Evolutionary conservation across 345 rosid species (phyloP), one percentile per base, ranked within the genome.

Genomic region (Microcos paniculata): DNA sequence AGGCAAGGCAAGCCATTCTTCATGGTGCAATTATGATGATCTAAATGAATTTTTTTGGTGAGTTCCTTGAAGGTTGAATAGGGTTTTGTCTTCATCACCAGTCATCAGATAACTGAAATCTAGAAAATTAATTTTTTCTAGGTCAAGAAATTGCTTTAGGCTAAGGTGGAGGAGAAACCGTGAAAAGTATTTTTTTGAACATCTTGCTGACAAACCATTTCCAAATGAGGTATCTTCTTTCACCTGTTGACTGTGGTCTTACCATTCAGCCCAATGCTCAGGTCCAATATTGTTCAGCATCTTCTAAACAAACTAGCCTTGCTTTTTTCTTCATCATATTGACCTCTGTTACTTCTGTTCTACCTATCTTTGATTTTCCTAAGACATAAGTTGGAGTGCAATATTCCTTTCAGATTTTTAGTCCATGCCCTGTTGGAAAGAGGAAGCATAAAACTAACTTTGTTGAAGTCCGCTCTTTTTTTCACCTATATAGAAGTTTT

Each of bases 1-100:
- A 68, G 98, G 99, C 80, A 94, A 78, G 80, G 94, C 92, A 68
- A 94, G 99, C 82, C 98, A 94, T 85, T 92, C 98, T 40, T 91
- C 70, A 82, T 94, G 98, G 99, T 92, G 98, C 85, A 96, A 96
- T 74, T 96, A 96, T 78, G 99, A 96, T 84, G 99, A 96, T 80
- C 78, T 96, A 66, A 96, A 96, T 79, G 99, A 96, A 85, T 96
- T 91, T 83, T 96, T 96, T 76, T 96, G 99, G 99, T 96, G 75
- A 84, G 85, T 80, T 79, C 30, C 57, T 56, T 81, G 71, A 43
- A 73, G 24, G 63, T 21, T 15, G 13, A 35, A 71, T 53, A 38
- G 4, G 18, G 1, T 53, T n/a, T n/a, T 55, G 48, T n/a, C n/a
- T 14, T 13, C 35, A n/a, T n/a, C n/a, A 35, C 73, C 62, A 35